These are phyloP conservation scores for Cetraspora pellucida DNA, from an alignment of 192 early-diverging fungal species.

Conservation along the genomic window DNA sequence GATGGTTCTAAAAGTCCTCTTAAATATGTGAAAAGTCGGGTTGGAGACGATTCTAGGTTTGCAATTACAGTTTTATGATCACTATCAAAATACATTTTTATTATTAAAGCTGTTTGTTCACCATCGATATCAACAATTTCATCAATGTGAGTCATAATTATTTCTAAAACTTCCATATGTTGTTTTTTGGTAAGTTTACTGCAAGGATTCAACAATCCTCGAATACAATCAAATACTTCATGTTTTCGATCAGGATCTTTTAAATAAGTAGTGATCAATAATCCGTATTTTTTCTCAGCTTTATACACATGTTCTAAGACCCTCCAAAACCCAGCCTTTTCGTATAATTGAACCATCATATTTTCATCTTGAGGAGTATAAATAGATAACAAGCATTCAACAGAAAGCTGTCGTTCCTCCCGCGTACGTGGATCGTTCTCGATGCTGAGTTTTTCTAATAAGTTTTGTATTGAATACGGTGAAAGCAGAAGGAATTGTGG, in stretches of 20 bases:
- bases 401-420: constrained; percentile 55
- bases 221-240: constrained; percentile 57
- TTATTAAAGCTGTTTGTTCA: constrained; percentile 54
- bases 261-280: constrained; percentile 55
- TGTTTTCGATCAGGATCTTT: constrained; percentile 53
- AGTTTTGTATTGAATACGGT: constrained; percentile 55
- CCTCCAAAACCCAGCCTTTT: constrained; percentile 59
- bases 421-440: constrained; percentile 50
- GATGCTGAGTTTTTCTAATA: constrained; percentile 50
- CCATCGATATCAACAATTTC: constrained; percentile 66
- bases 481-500: constrained; percentile 57
- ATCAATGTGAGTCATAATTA: constrained; percentile 52
- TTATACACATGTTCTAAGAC: constrained; percentile 60
- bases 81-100: constrained; percentile 52
- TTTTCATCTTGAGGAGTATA: constrained; percentile 58
- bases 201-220: constrained; percentile 45
- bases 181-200: constrained; percentile 48
- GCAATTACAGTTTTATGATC: constrained; percentile 55
- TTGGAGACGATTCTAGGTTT: constrained; percentile 45
- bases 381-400: constrained; percentile 55
- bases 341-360: constrained; percentile 53
- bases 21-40: constrained; percentile 56
- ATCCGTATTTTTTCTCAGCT: constrained; percentile 56
- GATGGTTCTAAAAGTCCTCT: constrained; percentile 56
- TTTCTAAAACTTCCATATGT: constrained; percentile 49